Percentiles rank a stretch among this genome's conserved stretches.
These are phyloP conservation scores for Tetrapyrgos nigripes DNA, from an alignment of 1,284 basidiomycete genomes.

Conservation along the genomic window DNA sequence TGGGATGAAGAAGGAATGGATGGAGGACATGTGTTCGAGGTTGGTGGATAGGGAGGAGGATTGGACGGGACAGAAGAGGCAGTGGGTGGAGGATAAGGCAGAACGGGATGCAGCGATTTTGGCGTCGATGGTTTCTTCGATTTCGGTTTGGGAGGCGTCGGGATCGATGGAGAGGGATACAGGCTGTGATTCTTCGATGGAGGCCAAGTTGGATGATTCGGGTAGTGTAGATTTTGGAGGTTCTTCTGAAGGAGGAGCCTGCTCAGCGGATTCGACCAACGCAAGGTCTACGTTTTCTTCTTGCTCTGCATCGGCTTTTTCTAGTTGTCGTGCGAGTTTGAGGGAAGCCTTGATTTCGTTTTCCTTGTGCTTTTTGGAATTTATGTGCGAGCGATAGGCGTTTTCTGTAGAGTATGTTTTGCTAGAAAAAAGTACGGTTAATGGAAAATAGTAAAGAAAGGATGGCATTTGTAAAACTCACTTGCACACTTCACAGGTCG, in stretches of 20 bases:
- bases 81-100: conserved; percentile 68
- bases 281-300: not conserved
- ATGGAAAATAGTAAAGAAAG: conserved; percentile 6
- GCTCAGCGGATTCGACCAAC: not conserved
- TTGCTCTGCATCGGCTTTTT: conserved; percentile 7
- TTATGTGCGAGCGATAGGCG: conserved; percentile 87
- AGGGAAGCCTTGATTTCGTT: conserved; percentile 63
- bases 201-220: not conserved
- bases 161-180: conserved; percentile 38
- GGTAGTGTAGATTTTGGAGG: not conserved
- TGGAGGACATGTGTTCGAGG: conserved; percentile 86
- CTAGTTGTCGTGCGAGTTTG: conserved; percentile 19
- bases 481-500: conserved; percentile 86
- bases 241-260: conserved; percentile 11
- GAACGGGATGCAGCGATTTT: conserved; percentile 81
- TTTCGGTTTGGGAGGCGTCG: conserved; percentile 56
- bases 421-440: conserved; percentile 46
- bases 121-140: conserved; percentile 69
- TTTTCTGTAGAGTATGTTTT: conserved; percentile 93
- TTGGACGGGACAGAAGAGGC: conserved; percentile 84
- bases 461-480: conserved; percentile 40
- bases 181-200: conserved; percentile 15
- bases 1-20: conserved; percentile 96
- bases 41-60: conserved; percentile 69
- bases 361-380: conserved; percentile 92